phyloP scores from a whole-genome alignment of 306 rosid genomes.

The Inga laurina region DNA sequence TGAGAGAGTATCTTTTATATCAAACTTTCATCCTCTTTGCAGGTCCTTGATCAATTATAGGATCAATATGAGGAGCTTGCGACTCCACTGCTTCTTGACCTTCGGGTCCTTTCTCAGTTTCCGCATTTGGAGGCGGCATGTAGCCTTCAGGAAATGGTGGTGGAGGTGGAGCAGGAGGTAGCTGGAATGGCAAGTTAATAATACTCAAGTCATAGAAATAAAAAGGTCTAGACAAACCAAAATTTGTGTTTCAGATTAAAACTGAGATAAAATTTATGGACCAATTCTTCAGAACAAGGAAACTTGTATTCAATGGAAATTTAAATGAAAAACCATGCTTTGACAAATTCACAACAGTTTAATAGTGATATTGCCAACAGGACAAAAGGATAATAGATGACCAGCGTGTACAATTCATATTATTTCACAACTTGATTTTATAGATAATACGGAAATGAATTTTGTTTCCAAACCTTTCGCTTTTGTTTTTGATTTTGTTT shows the following conservation, averaged over 20 bases:
- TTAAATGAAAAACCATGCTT: neutral
- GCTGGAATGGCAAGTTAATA: conserved; percentile 45
- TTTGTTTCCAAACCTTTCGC: conserved; percentile 16
- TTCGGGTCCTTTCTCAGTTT: conserved; percentile 69
- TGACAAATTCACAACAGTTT: neutral
- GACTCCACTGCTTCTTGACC: conserved; percentile 64
- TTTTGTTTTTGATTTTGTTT: neutral
- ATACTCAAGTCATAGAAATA: conserved; percentile 17
- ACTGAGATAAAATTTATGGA: conserved; percentile 6
- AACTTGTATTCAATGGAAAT: neutral
- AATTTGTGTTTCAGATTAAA: neutral
- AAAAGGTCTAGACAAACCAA: conserved; percentile 3
- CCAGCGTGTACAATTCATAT: neutral
- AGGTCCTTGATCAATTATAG: conserved; percentile 90
- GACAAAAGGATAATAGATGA: neutral
- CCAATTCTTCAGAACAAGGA: conserved; percentile 15
- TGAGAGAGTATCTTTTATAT: conserved; percentile 24
- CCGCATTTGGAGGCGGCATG: conserved; percentile 53
- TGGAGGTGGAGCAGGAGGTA: conserved; percentile 82
- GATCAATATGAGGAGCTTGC: conserved; percentile 71
- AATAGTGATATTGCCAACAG: neutral
- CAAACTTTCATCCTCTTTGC: conserved; percentile 80
- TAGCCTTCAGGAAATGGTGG: conserved; percentile 95
- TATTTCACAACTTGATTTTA: conserved; percentile 20
- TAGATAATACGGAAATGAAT: conserved; percentile 11